Base-by-base conservation (phyloP, 768 basidiomycete species). In the Sistotremastrum suecicum region DNA sequence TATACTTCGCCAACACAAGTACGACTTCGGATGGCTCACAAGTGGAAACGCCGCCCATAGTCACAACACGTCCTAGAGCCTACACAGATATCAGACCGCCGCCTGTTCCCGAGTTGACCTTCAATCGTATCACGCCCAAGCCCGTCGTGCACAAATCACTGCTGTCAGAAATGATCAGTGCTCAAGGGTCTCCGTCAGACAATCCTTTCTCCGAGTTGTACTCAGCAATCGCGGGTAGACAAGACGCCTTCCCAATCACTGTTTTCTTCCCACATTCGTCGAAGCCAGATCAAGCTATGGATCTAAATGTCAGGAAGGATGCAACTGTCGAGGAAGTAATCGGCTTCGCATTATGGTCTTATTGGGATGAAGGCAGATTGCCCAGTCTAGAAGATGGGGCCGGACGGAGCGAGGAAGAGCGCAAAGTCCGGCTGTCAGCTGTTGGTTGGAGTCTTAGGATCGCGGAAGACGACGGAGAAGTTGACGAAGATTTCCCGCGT, bases 401-500 rank as follows among this genome's bases (percentile, higher is more conserved):
- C 34, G 72, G 69, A 3, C 76, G 76, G 50, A 73, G 76, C 30
- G 81, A 86, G 50, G 70, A 74, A 34, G 77, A 72, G 54, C 68
- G 74, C 62, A 65, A 66, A 11, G 68, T 68, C 1, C 68, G 64
- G 51, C 65, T 88, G 41, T 82, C 78, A 39, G 83, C 87, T 0
- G 69, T 85, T 3, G 90, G 88, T 1, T 99, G 95, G 94, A 80
- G 88, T 36, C 60, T 99, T 63, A 69, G 89, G 48, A 90, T 98
- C 45, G 86, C 90, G 1, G 95, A 99, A 55, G 87, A 91, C 39
- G 92, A 98, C 59, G 95, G 95, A 10, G 94, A 97, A 60, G 89
- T 98, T 1, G 95, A 99, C 58, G 95, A 97, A 59, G 95, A 99
- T 65, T 98, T 92, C 58, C 95, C 94, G 28, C 85, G 92, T 94